Conservation (phyloP, 805 yeast species). For the Metschnikowia hibisci region DNA sequence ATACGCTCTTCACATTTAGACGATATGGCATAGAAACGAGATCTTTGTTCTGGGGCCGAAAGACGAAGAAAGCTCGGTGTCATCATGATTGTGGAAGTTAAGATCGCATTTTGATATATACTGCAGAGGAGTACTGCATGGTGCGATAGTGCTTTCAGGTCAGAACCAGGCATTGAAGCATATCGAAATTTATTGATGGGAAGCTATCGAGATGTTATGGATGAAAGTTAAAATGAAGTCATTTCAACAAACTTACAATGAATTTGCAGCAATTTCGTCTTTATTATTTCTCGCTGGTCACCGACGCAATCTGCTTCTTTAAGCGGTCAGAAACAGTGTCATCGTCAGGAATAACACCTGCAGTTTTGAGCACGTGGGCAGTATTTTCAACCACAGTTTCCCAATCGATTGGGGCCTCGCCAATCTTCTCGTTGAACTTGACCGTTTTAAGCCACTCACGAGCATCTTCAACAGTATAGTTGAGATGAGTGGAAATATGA, state of each 20-base stretch:
- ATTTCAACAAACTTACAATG: too few relatives aligned
- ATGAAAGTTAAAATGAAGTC: too few relatives aligned
- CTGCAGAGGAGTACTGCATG: too few relatives aligned
- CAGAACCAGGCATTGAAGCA: too few relatives aligned
- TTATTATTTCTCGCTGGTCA: too few relatives aligned
- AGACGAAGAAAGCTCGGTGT: constrained; percentile 7
- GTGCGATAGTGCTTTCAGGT: too few relatives aligned
- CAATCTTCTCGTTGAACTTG: constrained; percentile 47
- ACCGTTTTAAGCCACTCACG: constrained; percentile 80
- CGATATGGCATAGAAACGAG: constrained; percentile 9
- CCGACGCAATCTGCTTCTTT: constrained; percentile 15
- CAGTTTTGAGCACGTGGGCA: constrained; percentile 50
- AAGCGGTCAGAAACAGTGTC: constrained; percentile 29
- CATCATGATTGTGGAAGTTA: not conserved
- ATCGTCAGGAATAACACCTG: constrained; percentile 51
- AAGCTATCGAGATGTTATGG: too few relatives aligned
- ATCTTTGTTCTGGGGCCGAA: constrained; percentile 8
- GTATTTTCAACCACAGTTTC: constrained; percentile 52
- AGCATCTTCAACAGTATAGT: constrained; percentile 76
- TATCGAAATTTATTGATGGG: too few relatives aligned
- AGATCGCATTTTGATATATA: too few relatives aligned
- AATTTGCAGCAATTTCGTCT: too few relatives aligned
- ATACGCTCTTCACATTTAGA: constrained; percentile 9
- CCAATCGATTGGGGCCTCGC: constrained; percentile 42
- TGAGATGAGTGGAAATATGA: constrained; percentile 63